Evolutionary conservation across 345 rosid genomes (phyloP).

Genomic region (Crucihimalaya himalaica): DNA sequence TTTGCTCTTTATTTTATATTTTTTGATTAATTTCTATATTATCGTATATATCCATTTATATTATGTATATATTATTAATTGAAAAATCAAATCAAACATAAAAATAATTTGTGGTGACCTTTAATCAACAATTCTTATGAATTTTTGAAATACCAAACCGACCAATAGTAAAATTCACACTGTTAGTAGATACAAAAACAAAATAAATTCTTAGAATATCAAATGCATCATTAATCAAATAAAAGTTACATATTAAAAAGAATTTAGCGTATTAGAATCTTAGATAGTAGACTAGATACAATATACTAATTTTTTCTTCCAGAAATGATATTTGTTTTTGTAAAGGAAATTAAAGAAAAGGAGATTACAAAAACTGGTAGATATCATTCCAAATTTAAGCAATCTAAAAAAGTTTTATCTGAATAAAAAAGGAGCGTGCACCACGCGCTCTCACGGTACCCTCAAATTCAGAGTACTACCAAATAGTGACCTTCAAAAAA

Average conservation of each 20-base stretch:
- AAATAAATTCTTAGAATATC: background rate
- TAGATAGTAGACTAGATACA: too few relatives aligned
- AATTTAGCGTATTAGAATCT: too few relatives aligned
- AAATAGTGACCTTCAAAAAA: slow-evolving; percentile 8
- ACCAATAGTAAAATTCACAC: background rate
- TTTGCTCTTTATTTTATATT: background rate
- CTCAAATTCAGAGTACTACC: background rate
- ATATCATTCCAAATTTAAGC: slow-evolving; percentile 26
- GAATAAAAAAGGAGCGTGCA: background rate
- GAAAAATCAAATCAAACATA: background rate
- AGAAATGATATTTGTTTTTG: too few relatives aligned
- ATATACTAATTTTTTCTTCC: background rate
- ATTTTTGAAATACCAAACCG: background rate
- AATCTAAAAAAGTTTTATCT: slow-evolving; percentile 3
- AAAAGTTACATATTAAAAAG: too few relatives aligned
- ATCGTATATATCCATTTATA: background rate
- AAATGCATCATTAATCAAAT: background rate
- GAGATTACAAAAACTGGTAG: background rate
- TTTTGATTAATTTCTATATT: background rate
- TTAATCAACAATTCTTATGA: background rate
- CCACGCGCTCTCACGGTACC: background rate
- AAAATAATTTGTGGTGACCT: background rate
- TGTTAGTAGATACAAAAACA: background rate
- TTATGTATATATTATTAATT: background rate
- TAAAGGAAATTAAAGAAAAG: background rate